Evolutionary conservation across 208 protist genomes (phyloP), one percentile per base, ranked within the genome.

Genomic region (Acanthamoeba lenticulata): DNA sequence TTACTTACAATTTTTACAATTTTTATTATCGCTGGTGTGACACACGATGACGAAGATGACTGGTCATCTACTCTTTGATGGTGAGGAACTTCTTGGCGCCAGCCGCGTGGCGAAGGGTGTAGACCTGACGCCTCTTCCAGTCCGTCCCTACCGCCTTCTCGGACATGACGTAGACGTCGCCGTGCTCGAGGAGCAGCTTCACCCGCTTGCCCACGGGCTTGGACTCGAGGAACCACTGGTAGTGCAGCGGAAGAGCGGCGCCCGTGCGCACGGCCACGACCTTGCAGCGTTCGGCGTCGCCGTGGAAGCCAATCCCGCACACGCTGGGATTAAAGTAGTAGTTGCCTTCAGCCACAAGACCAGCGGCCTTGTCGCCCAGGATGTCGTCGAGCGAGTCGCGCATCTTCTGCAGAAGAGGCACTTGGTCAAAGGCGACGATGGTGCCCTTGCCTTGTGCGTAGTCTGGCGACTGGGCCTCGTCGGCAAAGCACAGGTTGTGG

Each of bases 281-380:
- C 40, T 74, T 95, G 15, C n/a, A 55, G 52, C 95, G 57, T 74
- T 96, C 95, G 32, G 95, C 45, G 86, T 96, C 95, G 32, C 95
- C 95, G 83, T 96, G 95, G 72, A 86, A 96, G 21, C 95, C 95
- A 32, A 96, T 96, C 5, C 95, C 95, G 44, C 95, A 96, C 55
- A 94, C 92, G 27, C 19, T 96, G 29, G 19, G 29, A 19, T 95
- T 65, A 94, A 49, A 97, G 94, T 96, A 96, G 40, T 96, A 96
- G 81, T 96, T 96, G 42, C 95, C 95, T 29, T 96, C 95, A 17
- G 95, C 95, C 29, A 96, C 6, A 88, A 96, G 62, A 0, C 38
- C 34, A 1, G 38, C 4, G 32, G 52, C 32, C 86, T 96, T 96
- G 15, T 95, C 89, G 45, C 88, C 72, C 9, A 95, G 42, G 5